Conservation (phyloP, 768 basidiomycete species). For the Pleurotus citrinopileatus region DNA sequence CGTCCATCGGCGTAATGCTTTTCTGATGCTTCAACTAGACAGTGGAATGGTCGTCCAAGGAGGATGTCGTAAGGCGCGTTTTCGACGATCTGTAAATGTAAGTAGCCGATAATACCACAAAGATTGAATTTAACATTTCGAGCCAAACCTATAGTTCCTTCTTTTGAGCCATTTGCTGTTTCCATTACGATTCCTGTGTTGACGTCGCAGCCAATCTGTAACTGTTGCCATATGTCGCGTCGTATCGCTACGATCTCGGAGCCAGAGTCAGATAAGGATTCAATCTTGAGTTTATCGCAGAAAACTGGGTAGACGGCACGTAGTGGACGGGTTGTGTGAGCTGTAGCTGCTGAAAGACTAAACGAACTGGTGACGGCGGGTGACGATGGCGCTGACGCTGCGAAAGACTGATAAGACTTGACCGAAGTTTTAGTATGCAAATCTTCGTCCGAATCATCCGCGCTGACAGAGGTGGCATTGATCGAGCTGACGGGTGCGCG, state of each 20-base stretch:
- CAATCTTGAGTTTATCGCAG: constrained; percentile 14
- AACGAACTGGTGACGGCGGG: too few species aligned
- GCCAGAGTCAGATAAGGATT: constrained; percentile 21
- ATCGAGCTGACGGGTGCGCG: too few species aligned
- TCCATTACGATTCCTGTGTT: constrained; percentile 22
- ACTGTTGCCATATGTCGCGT: constrained; percentile 8
- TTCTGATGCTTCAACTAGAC: not conserved
- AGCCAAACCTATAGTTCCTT: constrained; percentile 23
- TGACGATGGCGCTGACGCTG: too few species aligned
- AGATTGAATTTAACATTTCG: constrained; percentile 21
- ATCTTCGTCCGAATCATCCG: too few species aligned
- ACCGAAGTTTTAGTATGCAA: too few species aligned
- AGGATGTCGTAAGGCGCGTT: constrained; percentile 16
- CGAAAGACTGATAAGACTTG: too few species aligned
- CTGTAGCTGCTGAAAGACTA: too few species aligned
- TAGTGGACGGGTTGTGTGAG: not conserved
- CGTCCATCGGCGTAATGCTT: constrained; percentile 6
- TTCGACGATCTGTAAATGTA: constrained; percentile 13
- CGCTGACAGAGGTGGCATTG: too few species aligned
- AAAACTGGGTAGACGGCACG: constrained; percentile 13
- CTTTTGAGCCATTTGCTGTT: constrained; percentile 21
- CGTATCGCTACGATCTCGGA: constrained; percentile 26
- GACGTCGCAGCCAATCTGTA: constrained; percentile 16
- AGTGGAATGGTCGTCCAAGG: constrained; percentile 11
- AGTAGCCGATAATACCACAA: not conserved